A percentile compares a stretch with the other conserved stretches of the same genome.
Conservation (phyloP, 2,329 filamentous ascomycete genomes). For the Fusarium pseudoanthophilum region DNA sequence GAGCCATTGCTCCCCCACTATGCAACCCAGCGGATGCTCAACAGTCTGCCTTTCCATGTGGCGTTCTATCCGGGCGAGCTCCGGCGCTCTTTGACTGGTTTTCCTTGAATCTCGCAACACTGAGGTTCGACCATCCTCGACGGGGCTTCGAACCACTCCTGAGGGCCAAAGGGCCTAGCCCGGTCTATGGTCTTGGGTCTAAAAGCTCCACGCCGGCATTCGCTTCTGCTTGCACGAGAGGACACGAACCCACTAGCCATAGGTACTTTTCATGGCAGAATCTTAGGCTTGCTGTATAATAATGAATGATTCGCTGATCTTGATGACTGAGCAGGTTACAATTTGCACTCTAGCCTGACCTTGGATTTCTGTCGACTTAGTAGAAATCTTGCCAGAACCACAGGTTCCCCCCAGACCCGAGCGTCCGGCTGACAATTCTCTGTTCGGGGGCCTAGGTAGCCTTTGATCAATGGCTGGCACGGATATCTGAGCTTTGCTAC, state of each 20-base stretch:
- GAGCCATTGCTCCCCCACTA: background rate
- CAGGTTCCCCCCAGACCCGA: background rate
- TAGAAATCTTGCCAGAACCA: background rate
- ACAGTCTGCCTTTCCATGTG: constrained; percentile 24
- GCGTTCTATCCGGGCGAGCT: constrained; percentile 21
- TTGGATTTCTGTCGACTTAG: background rate
- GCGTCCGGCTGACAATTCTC: background rate
- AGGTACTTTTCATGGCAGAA: background rate
- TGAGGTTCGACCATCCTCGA: constrained; percentile 29
- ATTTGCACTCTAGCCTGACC: background rate
- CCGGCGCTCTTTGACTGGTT: constrained; percentile 29
- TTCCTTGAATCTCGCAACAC: constrained; percentile 1
- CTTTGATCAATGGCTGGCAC: background rate
- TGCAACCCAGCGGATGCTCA: constrained; percentile 8
- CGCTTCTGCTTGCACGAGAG: background rate
- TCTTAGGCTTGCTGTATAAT: background rate
- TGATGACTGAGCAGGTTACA: background rate
- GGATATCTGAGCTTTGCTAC: background rate
- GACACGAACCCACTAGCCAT: background rate
- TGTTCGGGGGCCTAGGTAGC: background rate
- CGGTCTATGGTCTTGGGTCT: constrained; percentile 29
- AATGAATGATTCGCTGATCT: background rate
- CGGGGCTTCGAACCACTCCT: constrained; percentile 32
- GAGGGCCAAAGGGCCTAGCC: constrained; percentile 41
- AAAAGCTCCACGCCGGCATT: constrained; percentile 3